Conservation (phyloP, 2,329 filamentous ascomycete species). For the Epichloe sibirici region DNA sequence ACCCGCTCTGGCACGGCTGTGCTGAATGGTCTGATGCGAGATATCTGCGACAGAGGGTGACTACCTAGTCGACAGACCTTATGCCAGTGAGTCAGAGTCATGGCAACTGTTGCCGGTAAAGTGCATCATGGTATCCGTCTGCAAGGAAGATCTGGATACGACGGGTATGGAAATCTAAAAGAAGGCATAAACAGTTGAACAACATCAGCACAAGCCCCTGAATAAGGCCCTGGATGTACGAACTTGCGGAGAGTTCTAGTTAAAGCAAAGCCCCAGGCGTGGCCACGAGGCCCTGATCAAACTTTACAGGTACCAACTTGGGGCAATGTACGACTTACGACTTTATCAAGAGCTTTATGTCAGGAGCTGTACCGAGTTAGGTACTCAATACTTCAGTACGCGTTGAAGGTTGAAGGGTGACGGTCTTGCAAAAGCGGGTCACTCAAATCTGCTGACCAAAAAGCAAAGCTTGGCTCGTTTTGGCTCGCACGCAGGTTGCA, state of each 20-base stretch:
- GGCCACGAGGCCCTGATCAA: too few species aligned
- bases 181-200: not conserved
- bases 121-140: not conserved
- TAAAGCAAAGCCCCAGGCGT: not conserved
- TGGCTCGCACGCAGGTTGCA: too few species aligned
- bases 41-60: not conserved
- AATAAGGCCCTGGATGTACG: not conserved
- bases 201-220: not conserved
- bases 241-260: not conserved
- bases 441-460: too few species aligned
- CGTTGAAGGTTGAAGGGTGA: too few species aligned
- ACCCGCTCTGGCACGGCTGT: constrained; percentile 24
- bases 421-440: too few species aligned
- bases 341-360: too few species aligned
- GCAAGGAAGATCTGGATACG: not conserved
- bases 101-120: not conserved
- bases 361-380: too few species aligned
- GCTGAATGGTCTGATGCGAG: constrained; percentile 5
- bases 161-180: not conserved
- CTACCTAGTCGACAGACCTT: not conserved
- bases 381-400: too few species aligned
- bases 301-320: too few species aligned
- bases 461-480: too few species aligned
- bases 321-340: too few species aligned
- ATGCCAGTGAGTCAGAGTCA: not conserved